Base-by-base conservation (phyloP, 768 basidiomycete genomes). In the Termitomyces sp. region DNA sequence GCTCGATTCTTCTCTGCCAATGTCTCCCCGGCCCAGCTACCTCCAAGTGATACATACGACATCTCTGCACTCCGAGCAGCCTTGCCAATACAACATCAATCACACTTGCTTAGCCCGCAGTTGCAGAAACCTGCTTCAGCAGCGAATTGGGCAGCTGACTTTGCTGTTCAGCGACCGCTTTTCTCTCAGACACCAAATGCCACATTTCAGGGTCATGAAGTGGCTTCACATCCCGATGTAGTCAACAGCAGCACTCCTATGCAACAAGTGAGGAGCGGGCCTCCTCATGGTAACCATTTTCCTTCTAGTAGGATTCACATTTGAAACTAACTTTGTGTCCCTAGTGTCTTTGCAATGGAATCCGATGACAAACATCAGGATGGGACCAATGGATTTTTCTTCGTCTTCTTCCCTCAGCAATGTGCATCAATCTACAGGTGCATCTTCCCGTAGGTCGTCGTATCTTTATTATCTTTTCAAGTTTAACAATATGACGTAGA, bases 81-180 rank as follows among this genome's bases (percentile, higher is more conserved):
- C 8, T 67, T 88, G 18, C 81, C 84, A 36, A 42, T 66, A 8
- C 64, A 64, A 44, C 35, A 55, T 26, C 63, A 67, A 48, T 50
- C 58, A 26, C 56, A 61, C 32, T 57, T 65, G 9, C 64, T 69
- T 53, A 45, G 59, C 24, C 61, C 65, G 9, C 68, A 67, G 33
- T 24, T 68, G 54, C 70, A 66, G 61, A 65, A 60, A 54, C 60
- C 60, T 47, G 61, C 58, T 22, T 57, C 69, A 12, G 45, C 68
- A 26, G 73, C 76, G 16, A 70, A 77, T n/a, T 90, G 88, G 87
- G 84, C 86, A 1, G 64, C 78, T 22, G 86, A 88, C 66, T 89
- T 89, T 60, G 50, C 83, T 58, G 70, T 72, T 45, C 77, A 75
- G 38, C 73, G 72, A 59, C 68, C 66, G 22, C 51, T 60, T 2